Evolutionary conservation across 768 basidiomycete species (phyloP).

Genomic region (Clitopilus hobsonii): DNA sequence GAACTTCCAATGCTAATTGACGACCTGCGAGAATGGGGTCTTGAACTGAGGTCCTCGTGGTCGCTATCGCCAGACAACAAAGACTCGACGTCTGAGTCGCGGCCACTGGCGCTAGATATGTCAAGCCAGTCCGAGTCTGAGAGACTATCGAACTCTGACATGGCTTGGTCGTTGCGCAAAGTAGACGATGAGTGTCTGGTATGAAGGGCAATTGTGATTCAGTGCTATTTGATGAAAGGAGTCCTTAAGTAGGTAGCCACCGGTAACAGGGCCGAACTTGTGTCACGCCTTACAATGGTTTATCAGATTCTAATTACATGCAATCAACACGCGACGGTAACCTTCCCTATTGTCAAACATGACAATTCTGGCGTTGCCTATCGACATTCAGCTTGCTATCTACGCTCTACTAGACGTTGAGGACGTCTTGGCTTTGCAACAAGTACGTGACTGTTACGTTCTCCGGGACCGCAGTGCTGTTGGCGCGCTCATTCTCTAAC

Average conservation of each 20-base stretch:
- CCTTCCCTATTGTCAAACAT: constrained; percentile 2
- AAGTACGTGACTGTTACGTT: constrained; percentile 30
- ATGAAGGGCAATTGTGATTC: constrained; percentile 23
- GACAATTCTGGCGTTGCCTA: constrained; percentile 30
- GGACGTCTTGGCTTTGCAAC: constrained; percentile 44
- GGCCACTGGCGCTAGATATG: constrained; percentile 62
- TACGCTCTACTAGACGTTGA: constrained; percentile 24
- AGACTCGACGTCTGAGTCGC: constrained; percentile 68
- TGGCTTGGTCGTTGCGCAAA: constrained; percentile 2
- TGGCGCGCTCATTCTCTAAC: constrained; percentile 3
- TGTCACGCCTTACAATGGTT: background rate
- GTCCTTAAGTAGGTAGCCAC: constrained; percentile 18
- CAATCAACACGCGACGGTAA: constrained; percentile 1
- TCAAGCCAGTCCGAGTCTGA: constrained; percentile 88
- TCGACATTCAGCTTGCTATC: constrained; percentile 40
- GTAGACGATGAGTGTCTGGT: constrained; percentile 33
- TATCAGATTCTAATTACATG: constrained; percentile 10
- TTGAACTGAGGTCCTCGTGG: constrained; percentile 48
- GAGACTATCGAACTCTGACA: constrained; percentile 57
- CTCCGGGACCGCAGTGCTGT: background rate
- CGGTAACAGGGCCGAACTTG: constrained; percentile 11
- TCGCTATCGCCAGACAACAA: constrained; percentile 58
- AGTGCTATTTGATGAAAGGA: constrained; percentile 22
- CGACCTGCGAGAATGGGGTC: constrained; percentile 61
- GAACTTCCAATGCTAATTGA: constrained; percentile 69